Evolutionary conservation across 1,284 basidiomycete genomes (phyloP), one percentile per base, ranked within the genome.

Genomic region (Moesziomyces sp.): DNA sequence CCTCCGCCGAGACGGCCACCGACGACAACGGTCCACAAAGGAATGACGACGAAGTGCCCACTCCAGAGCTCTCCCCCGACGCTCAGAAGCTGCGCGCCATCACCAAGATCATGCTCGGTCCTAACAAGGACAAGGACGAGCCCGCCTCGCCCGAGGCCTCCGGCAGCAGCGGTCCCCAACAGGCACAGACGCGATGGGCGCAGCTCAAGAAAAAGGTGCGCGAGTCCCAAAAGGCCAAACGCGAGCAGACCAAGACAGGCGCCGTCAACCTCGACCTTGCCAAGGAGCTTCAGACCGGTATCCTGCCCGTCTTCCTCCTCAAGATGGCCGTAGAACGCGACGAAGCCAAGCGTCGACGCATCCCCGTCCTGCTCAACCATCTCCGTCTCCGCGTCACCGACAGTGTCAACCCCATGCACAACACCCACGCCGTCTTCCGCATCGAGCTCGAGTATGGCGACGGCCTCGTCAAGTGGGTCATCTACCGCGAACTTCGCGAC

Each of bases 361-460:
- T 98, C 6, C 95, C 95, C 0, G 87, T 93, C 33, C 88, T 99
- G 26, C 88, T 98, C 69, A 94, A 96, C 81, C 90, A 93, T 49
- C 86, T 97, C 33, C 90, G 91, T 54, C 90, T 95, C 60, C 89
- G 91, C 10, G 89, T 96, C 58, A 93, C 91, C 78, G 93, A 95
- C 85, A 92, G 92, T 72, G 84, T 96, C 52, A 90, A 95, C 85
- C 91, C 93, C 4, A 86, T 92, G 71, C 89, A 92, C 78, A 88
- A 89, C 33, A 87, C 89, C 54, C 93, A 92, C 79, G 89, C 92
- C 5, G 90, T 94, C 3, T 97, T 95, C 84, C 89, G 93, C 19
- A 94, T 97, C 76, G 94, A 97, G 85, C 96, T 95, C 85, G 93
- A 97, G 85, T 98, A 99, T 82, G 96, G 93, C 1, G 94, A 97